These are phyloP conservation scores for Calonectria pseudoreteaudii DNA, from an alignment of 2,329 filamentous ascomycete genomes.

Conservation along the genomic window DNA sequence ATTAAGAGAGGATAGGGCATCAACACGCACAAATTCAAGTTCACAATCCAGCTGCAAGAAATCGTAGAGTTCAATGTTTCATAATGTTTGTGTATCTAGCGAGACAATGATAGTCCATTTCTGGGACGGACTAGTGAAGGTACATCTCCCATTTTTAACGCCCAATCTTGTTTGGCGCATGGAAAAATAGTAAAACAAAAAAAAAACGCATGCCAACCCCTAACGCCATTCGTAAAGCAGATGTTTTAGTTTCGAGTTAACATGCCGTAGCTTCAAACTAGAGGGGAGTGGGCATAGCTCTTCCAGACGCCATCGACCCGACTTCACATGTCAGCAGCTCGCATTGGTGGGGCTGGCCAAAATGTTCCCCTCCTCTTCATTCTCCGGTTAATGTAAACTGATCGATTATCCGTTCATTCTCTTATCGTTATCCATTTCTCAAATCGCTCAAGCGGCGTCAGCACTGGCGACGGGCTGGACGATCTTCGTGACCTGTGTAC, in stretches of 20 bases:
- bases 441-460: conserved; percentile 75
- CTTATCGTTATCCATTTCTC: conserved; percentile 26
- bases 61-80: conserved; percentile 15
- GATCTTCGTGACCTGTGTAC: conserved; percentile 86
- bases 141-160: conserved; percentile 25
- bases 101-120: neutral
- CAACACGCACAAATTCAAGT: neutral
- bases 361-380: conserved; percentile 21
- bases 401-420: conserved; percentile 35
- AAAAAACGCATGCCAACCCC: conserved; percentile 24
- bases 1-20: neutral
- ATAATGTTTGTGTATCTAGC: conserved; percentile 30
- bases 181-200: conserved; percentile 36
- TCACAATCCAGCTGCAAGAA: neutral
- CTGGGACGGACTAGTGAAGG: conserved; percentile 6
- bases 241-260: conserved; percentile 38
- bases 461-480: conserved; percentile 83
- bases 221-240: conserved; percentile 43
- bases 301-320: neutral
- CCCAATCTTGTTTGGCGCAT: conserved; percentile 30
- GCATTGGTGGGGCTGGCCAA: conserved; percentile 2
- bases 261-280: conserved; percentile 26
- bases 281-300: conserved; percentile 16
- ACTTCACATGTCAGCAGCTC: conserved; percentile 23
- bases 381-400: conserved; percentile 27